Evolutionary conservation across 176 grass and related monocot species (phyloP), one percentile per base, ranked within the genome.

Genomic region (Tillandsia fasciculata): DNA sequence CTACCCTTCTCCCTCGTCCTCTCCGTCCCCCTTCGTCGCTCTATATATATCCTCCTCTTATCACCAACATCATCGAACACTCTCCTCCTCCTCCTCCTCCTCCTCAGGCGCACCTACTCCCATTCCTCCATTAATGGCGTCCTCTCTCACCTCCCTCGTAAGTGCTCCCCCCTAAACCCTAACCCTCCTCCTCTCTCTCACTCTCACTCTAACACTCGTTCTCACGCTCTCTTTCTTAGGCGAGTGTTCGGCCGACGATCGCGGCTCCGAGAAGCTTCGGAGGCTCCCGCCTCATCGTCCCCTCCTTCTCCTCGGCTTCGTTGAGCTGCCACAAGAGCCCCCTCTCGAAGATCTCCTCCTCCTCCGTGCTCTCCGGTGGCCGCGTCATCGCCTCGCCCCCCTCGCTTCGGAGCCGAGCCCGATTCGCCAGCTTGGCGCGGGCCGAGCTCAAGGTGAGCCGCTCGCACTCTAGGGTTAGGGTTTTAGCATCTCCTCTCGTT

Each of bases 391-490:
- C 68, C 3, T 69, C 64, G 33, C 4, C 33, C 49, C 61, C 2
- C 9, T 1, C n/a, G 2, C 15, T 9, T 23, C 74, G 61, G 11
- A 51, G 51, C 77, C 70, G 81, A 15, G 49, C 74, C 63, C 83
- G 87, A 52, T 86, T 80, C 83, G 70, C 76, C 51, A 63, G 77
- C 56, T 90, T 77, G 77, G 83, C 87, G 68, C 79, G 70, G 17
- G 83, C 83, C 15, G 87, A 90, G n/a, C 51, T 84, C 76, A 90
- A 75, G 83, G 80, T 83, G 28, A 10, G 48, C 1, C 52, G n/a
- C 50, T 75, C 79, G 11, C 68, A 11, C 4, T 20, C 23, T 42
- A 42, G 12, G 13, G 2, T 8, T 52, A 33, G 23, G 72, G 72
- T 4, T 65, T 74, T 29, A 6, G 8, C 28, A 7, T 11, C 71